Evolutionary conservation across 805 yeast genomes (phyloP).

Genomic region (Barnettozyma wickerhamii): DNA sequence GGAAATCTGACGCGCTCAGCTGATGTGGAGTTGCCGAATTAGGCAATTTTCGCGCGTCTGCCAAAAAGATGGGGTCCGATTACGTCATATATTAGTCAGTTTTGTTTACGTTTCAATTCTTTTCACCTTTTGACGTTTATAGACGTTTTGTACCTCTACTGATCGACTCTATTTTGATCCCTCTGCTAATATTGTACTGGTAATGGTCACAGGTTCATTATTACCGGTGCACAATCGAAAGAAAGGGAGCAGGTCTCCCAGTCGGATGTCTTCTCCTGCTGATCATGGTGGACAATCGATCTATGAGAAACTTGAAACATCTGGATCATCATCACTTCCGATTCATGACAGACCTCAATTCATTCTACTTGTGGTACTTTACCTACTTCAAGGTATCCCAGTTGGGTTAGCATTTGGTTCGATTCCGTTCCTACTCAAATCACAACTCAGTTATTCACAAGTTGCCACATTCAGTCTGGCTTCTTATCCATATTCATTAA

Average conservation of each 20-base stretch:
- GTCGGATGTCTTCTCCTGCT: conserved; percentile 1
- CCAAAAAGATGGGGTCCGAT: too few relatives aligned
- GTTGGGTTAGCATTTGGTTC: conserved; percentile 95
- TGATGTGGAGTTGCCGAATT: background rate
- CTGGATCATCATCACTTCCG: conserved; percentile 22
- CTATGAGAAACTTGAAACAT: conserved; percentile 3
- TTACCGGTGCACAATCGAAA: conserved; percentile 10
- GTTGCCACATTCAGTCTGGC: conserved; percentile 90
- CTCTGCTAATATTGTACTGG: background rate
- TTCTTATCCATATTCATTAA: conserved; percentile 90
- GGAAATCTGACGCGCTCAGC: conserved; percentile 1
- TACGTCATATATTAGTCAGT: background rate
- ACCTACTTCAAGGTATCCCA: conserved; percentile 92
- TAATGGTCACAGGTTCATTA: conserved; percentile 1
- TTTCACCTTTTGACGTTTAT: background rate
- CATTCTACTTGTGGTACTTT: conserved; percentile 63
- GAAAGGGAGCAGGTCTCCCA: conserved; percentile 1
- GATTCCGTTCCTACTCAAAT: conserved; percentile 82
- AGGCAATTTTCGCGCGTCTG: background rate
- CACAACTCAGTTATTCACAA: conserved; percentile 78
- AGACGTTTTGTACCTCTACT: too few relatives aligned
- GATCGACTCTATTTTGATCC: too few relatives aligned
- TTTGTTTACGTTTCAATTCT: background rate
- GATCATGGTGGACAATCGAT: background rate
- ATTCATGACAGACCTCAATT: conserved; percentile 69